These are phyloP conservation scores for Trichosanthes truncata DNA, from an alignment of 306 rosid genomes.

Conservation along the genomic window DNA sequence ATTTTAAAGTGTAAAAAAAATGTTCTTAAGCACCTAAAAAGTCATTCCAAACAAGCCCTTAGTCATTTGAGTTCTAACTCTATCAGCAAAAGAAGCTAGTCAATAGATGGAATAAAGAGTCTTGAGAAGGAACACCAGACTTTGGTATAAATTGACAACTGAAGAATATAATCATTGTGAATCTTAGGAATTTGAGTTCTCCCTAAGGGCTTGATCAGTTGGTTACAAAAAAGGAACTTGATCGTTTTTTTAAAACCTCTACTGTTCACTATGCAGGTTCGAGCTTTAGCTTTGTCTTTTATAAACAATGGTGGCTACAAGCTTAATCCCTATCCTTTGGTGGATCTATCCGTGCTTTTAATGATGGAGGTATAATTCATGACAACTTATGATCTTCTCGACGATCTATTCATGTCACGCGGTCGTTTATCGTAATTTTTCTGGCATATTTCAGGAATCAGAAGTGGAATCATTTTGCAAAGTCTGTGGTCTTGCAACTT, in stretches of 20 bases:
- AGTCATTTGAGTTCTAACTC: neutral
- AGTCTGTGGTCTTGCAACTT: conserved; percentile 51
- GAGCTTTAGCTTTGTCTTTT: conserved; percentile 61
- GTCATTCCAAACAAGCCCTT: too few relatives aligned
- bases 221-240: neutral
- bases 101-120: too few relatives aligned
- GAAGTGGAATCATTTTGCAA: conserved; percentile 59
- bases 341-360: conserved; percentile 45
- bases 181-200: neutral
- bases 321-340: conserved; percentile 74
- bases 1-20: too few relatives aligned
- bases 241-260: neutral
- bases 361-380: conserved; percentile 62
- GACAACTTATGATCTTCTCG: conserved; percentile 1
- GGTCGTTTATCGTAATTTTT: neutral
- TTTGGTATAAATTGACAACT: neutral
- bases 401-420: neutral
- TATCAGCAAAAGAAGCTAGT: neutral
- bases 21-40: too few relatives aligned
- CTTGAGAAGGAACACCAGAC: neutral
- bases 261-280: conserved; percentile 32
- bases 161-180: neutral
- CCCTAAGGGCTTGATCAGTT: neutral
- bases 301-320: conserved; percentile 73
- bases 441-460: conserved; percentile 35